A percentile compares a stretch with the other conserved stretches of the same genome.
phyloP scores from a whole-genome alignment of 495 filamentous ascomycete genomes.

The Hyaloscypha hepaticicola region DNA sequence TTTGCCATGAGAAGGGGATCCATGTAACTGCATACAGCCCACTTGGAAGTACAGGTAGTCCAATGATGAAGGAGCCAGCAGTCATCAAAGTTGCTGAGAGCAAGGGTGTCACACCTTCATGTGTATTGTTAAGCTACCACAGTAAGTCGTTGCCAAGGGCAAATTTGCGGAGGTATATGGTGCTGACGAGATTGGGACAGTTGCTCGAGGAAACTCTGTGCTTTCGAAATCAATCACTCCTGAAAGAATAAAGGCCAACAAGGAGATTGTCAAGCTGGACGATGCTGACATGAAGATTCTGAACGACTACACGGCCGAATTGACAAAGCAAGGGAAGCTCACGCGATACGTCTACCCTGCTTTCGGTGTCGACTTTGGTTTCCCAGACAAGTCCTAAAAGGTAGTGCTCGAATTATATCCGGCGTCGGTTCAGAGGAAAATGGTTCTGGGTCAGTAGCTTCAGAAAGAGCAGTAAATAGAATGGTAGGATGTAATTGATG shows the following conservation, averaged over 20 bases:
- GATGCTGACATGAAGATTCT: constrained; percentile 64
- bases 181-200: constrained; percentile 35
- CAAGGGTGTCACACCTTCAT: constrained; percentile 58
- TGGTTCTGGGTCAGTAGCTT: not conserved
- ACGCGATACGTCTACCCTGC: constrained; percentile 75
- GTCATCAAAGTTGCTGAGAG: constrained; percentile 70
- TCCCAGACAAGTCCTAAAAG: constrained; percentile 53
- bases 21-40: constrained; percentile 76
- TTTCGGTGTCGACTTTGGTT: constrained; percentile 75
- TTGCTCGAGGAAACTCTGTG: constrained; percentile 69
- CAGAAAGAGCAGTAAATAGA: not conserved
- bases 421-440: not conserved
- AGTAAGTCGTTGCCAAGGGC: constrained; percentile 37
- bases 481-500: not conserved
- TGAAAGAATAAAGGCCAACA: constrained; percentile 71
- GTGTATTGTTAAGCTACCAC: constrained; percentile 75
- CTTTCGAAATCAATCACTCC: constrained; percentile 79
- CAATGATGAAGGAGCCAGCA: constrained; percentile 64
- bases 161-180: not conserved
- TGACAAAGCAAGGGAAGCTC: constrained; percentile 60
- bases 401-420: not conserved
- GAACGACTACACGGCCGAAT: constrained; percentile 37
- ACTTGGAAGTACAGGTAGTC: constrained; percentile 74
- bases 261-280: constrained; percentile 62
- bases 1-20: constrained; percentile 70